Percentiles rank a stretch among this genome's conserved stretches.
Conservation (phyloP, 805 yeast species). For the Candida broadrunensis region DNA sequence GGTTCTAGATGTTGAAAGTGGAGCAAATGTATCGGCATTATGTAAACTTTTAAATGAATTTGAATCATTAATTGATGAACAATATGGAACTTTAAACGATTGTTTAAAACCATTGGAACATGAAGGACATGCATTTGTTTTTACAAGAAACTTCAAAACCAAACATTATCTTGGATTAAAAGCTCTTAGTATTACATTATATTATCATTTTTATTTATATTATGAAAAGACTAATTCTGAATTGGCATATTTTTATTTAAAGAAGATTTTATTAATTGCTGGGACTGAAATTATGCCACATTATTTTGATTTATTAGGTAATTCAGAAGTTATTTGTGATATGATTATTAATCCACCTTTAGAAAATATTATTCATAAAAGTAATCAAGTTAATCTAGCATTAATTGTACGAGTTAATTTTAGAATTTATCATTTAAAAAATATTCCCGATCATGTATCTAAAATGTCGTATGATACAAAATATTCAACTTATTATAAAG, state of each 20-base stretch:
- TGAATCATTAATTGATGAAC: conserved; percentile 27
- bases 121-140: conserved; percentile 6
- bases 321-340: conserved; percentile 33
- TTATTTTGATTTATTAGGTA: conserved; percentile 32
- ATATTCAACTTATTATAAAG: conserved; percentile 14
- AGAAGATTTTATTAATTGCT: conserved; percentile 26
- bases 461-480: conserved; percentile 12
- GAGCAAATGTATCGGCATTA: conserved; percentile 36
- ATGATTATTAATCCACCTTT: conserved; percentile 33
- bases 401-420: conserved; percentile 29
- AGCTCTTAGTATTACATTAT: conserved; percentile 36
- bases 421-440: conserved; percentile 20
- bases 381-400: conserved; percentile 27
- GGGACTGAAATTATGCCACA: conserved; percentile 32
- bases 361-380: conserved; percentile 28
- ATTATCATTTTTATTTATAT: conserved; percentile 41
- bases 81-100: conserved; percentile 25
- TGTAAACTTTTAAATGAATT: conserved; percentile 30
- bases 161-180: conserved; percentile 26
- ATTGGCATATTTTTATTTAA: conserved; percentile 36
- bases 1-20: conserved; percentile 39
- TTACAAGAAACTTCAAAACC: conserved; percentile 13
- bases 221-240: conserved; percentile 30
- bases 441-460: conserved; percentile 17
- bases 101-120: conserved; percentile 12